Evolutionary conservation across 441 rosid species (phyloP).

Genomic region (Codiaeum variegatum): DNA sequence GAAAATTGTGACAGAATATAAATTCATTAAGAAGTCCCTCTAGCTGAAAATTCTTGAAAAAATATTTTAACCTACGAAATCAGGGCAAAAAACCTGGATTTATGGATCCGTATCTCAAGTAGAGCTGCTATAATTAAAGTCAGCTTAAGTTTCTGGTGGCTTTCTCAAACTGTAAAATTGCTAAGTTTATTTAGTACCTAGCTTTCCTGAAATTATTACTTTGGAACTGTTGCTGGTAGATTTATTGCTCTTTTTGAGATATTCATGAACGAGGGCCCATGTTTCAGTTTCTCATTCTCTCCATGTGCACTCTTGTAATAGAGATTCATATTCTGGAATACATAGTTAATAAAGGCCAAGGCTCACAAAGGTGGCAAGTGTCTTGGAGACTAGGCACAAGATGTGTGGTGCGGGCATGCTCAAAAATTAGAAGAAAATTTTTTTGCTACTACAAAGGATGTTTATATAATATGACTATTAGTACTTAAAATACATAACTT

Average conservation of each 20-base stretch:
- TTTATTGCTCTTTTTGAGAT: background rate
- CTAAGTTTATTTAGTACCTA: background rate
- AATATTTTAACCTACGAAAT: background rate
- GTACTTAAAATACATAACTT: too few species aligned
- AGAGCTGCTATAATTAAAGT: background rate
- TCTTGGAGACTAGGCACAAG: too few species aligned
- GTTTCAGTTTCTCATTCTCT: background rate
- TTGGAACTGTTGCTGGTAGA: background rate
- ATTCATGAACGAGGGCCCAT: background rate
- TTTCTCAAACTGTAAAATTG: background rate
- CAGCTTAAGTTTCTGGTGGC: background rate
- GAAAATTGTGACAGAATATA: slow-evolving; percentile 5
- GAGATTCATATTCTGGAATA: background rate
- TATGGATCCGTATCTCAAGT: background rate
- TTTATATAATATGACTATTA: too few species aligned
- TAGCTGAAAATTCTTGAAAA: background rate
- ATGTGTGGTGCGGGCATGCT: too few species aligned
- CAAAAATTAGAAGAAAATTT: too few species aligned
- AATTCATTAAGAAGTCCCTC: background rate
- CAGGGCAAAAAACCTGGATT: background rate
- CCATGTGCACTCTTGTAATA: background rate
- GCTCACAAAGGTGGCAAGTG: too few species aligned
- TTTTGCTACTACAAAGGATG: too few species aligned
- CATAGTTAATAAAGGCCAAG: too few species aligned
- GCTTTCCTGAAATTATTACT: background rate